These are phyloP conservation scores for Lathyrus oleraceus DNA, from an alignment of 306 rosid species.

Conservation along the genomic window DNA sequence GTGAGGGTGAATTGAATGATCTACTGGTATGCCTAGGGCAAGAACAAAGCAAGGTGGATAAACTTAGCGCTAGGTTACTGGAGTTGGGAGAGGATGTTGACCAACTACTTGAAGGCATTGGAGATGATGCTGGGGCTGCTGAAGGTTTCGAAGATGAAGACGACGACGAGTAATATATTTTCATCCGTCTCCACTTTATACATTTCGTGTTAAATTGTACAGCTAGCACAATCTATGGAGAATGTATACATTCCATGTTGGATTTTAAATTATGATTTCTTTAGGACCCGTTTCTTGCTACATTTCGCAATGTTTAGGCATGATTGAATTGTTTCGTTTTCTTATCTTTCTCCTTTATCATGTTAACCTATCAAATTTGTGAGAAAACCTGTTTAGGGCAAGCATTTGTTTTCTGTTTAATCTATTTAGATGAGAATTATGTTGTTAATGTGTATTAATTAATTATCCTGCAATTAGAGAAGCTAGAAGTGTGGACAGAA, in stretches of 20 bases:
- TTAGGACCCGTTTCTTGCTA: constrained; percentile 22
- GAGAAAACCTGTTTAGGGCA: neutral
- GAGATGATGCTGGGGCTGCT: constrained; percentile 68
- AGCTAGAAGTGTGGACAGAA: neutral
- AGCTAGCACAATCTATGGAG: constrained; percentile 38
- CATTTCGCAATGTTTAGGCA: constrained; percentile 22
- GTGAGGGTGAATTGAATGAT: constrained; percentile 88
- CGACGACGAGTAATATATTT: constrained; percentile 15
- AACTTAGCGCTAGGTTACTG: constrained; percentile 65
- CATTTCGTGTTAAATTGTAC: constrained; percentile 46
- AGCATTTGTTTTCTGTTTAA: constrained; percentile 28
- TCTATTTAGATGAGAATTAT: constrained; percentile 7
- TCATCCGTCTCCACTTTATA: constrained; percentile 16
- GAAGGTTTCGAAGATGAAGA: constrained; percentile 62
- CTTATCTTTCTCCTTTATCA: neutral
- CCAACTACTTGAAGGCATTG: constrained; percentile 78
- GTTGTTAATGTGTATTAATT: constrained; percentile 4
- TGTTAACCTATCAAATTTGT: neutral
- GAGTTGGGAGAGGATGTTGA: constrained; percentile 93
- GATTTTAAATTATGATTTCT: constrained; percentile 33
- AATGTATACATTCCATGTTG: constrained; percentile 35
- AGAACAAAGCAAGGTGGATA: constrained; percentile 93
- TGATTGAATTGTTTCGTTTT: constrained; percentile 8
- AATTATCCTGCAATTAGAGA: neutral
- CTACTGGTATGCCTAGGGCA: constrained; percentile 95